Percentiles rank a stretch among this genome's conserved stretches.
Evolutionary conservation across 805 yeast genomes (phyloP).

Genomic region (Cyberlindnera samutprakarnensis): DNA sequence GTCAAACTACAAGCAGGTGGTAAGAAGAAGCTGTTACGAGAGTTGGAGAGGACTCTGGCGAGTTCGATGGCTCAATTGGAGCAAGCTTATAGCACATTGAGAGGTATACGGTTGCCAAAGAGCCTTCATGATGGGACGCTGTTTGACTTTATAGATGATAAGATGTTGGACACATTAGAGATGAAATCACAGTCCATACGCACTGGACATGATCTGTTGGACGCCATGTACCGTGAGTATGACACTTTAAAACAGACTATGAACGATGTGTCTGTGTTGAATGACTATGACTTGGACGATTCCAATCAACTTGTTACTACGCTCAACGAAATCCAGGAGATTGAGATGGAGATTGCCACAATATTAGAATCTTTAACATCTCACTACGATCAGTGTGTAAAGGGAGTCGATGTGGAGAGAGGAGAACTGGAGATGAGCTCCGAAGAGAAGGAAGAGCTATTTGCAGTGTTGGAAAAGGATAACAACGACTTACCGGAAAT

Average conservation of each 20-base stretch:
- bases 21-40: background rate
- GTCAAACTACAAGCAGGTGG: background rate
- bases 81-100: constrained; percentile 26
- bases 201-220: background rate
- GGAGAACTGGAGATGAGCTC: constrained; percentile 24
- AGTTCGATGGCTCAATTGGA: constrained; percentile 27
- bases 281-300: background rate
- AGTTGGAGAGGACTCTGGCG: constrained; percentile 22
- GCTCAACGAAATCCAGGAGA: constrained; percentile 33
- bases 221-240: constrained; percentile 1
- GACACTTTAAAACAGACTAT: background rate
- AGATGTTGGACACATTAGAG: constrained; percentile 17
- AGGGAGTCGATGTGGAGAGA: constrained; percentile 32
- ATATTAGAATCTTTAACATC: constrained; percentile 64
- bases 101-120: constrained; percentile 5
- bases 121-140: constrained; percentile 19
- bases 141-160: constrained; percentile 40
- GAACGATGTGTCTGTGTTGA: background rate
- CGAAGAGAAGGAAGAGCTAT: constrained; percentile 31
- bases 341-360: constrained; percentile 65
- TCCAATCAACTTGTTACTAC: constrained; percentile 12
- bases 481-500: constrained; percentile 51
- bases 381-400: constrained; percentile 74
- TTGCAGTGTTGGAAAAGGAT: constrained; percentile 44
- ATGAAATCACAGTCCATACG: background rate